Conservation (phyloP, 192 early-diverging fungal species). For the Kappamyces sp. region DNA sequence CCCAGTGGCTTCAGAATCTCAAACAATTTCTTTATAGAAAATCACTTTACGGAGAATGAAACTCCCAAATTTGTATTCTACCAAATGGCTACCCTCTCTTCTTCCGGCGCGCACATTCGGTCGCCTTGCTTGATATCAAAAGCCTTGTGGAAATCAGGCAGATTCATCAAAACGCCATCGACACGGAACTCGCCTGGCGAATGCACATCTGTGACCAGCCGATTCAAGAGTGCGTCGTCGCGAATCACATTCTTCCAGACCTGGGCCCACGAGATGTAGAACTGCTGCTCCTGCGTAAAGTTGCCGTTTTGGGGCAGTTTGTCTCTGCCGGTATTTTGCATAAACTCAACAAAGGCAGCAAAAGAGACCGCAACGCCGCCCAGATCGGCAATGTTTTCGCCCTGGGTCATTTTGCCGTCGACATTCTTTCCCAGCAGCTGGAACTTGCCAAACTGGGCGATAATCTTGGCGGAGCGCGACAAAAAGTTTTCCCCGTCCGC, state of each 20-base stretch:
- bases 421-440: constrained; percentile 6
- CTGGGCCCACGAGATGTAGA: constrained; percentile 13
- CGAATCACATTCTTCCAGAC: constrained; percentile 11
- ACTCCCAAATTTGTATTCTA: not conserved
- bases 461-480: constrained; percentile 11
- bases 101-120: not conserved
- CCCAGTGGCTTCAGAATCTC: too few species aligned
- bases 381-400: constrained; percentile 37
- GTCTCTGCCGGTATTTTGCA: not conserved
- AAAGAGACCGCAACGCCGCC: constrained; percentile 21
- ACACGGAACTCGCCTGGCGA: constrained; percentile 11
- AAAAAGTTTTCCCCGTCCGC: constrained; percentile 21
- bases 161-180: constrained; percentile 12
- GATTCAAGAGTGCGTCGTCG: not conserved
- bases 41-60: too few species aligned
- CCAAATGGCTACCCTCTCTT: constrained; percentile 14
- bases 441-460: constrained; percentile 14
- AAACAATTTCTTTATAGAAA: too few species aligned
- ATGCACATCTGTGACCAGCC: constrained; percentile 6
- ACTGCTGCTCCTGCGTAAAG: constrained; percentile 16
- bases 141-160: constrained; percentile 7
- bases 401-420: constrained; percentile 23
- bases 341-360: not conserved
- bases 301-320: not conserved
- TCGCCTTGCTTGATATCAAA: constrained; percentile 16